A percentile compares a stretch with the other conserved stretches of the same genome.
Evolutionary conservation across 2,329 filamentous ascomycete genomes (phyloP).

Genomic region (Cytospora mali): DNA sequence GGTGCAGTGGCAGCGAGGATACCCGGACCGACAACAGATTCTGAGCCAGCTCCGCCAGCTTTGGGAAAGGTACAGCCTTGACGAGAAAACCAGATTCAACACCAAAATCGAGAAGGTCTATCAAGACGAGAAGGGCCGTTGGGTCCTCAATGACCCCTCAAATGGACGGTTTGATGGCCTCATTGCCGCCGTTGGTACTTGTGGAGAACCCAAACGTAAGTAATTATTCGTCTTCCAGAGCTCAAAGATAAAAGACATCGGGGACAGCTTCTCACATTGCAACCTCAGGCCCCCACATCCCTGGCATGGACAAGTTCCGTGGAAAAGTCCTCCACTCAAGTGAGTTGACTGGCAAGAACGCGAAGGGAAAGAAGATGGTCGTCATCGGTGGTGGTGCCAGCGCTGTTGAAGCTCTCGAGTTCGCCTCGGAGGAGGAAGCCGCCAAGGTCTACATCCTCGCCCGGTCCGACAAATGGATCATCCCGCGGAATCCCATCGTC

Average conservation of each 20-base stretch:
- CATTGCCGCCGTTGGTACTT: constrained; percentile 78
- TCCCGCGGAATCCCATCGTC: constrained; percentile 76
- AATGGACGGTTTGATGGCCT: constrained; percentile 78
- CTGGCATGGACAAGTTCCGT: constrained; percentile 71
- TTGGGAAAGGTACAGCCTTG: constrained; percentile 75
- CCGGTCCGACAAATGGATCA: constrained; percentile 84
- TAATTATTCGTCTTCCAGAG: background rate
- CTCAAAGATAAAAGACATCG: background rate
- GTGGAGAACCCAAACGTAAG: constrained; percentile 61
- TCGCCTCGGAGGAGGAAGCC: constrained; percentile 68
- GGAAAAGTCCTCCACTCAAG: constrained; percentile 77
- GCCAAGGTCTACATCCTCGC: constrained; percentile 72
- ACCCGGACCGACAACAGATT: constrained; percentile 77
- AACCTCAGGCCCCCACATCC: constrained; percentile 60
- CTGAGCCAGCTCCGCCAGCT: constrained; percentile 70
- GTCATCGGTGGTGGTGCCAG: constrained; percentile 80
- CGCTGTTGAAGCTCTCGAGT: constrained; percentile 82
- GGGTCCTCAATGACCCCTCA: constrained; percentile 74
- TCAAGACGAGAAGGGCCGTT: constrained; percentile 67
- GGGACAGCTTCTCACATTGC: constrained; percentile 44
- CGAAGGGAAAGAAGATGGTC: constrained; percentile 73
- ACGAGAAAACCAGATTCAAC: constrained; percentile 72
- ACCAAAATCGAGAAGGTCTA: constrained; percentile 70
- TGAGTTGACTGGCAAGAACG: constrained; percentile 69
- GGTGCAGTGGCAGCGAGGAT: constrained; percentile 73